Evolutionary conservation across 2,329 filamentous ascomycete species (phyloP), one percentile per base, ranked within the genome.

Genomic region (Claviceps capensis): DNA sequence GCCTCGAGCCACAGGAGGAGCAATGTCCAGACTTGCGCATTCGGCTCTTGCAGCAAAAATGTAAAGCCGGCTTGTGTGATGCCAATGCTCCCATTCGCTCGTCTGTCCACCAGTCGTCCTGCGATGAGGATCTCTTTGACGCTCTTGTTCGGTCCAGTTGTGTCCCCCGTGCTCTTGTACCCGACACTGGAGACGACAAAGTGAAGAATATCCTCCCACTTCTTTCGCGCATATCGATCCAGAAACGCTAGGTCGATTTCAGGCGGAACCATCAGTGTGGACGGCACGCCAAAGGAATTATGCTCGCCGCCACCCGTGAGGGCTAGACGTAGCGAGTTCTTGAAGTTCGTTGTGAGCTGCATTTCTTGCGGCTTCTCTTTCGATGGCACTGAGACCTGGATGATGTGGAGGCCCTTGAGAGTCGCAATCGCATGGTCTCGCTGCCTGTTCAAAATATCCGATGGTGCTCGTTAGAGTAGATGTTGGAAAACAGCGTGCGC

Each of bases 121-220:
- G 82, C 79, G 58, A 89, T 76, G 47, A 98, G 76, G 43, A 98
- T 76, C 57, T 86, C 81, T 67, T 91, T 94, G 34, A 97, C 94
- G 16, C 85, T 85, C 60, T 79, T 78, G 64, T 86, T 87, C 34
- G 86, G 81, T 11, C 71, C 69, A 42, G 72, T 68, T 19, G 69
- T 69, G 36, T 73, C 75, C 43, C 72, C 68, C 16, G 71, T 69
- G 62, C 56, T 70, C 62, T 61, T 73, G 65, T 55, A 78, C 1
- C 79, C 82, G 8, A 86, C 83, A 55, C 81, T 85, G 53, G 85
- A 86, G 19, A 98, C 93, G 65, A 98, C 90, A 63, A 89, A 98
- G 66, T 96, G 93, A 47, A 98, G 69, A 30, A 98, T 95, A 26
- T 88, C 86, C 67, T 98, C 94, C 90, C 93, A 98, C 63, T 95